Base-by-base conservation (phyloP, 169 alveolate species). In the Cryptosporidium meleagridis region DNA sequence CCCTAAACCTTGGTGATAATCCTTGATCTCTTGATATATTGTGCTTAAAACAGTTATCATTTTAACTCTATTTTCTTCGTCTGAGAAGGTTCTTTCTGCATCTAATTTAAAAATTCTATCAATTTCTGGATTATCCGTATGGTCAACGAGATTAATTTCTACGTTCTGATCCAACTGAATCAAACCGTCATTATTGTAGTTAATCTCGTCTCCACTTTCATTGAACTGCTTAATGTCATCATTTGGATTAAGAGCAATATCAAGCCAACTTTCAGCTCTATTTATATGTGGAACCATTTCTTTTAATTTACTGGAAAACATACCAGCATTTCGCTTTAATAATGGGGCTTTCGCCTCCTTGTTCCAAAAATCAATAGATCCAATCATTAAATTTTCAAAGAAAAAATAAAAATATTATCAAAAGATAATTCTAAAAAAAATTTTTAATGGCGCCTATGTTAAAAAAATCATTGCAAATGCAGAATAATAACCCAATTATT, bases 1-100 rank as follows among this genome's bases (percentile, higher is more conserved):
- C 23, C 95, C 95, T 35, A 91, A 59, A 1, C 95, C 95, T 75
- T 92, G 95, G 39, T 92, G 95, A 52, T 92, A 92, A 37, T 92
- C 95, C 55, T 53, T 44, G 12, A 91, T 62, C 65, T 91, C 93
- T 4, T 85, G 85, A 86, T 44, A 93, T 37, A 35, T 91, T 37
- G 87, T 69, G 37, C 87, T 75, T 16, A 75, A 68, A 26, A 75
- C 91, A 31, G 44, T 70, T 8, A 75, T 85, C 92, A 91, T 87
- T 52, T 86, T 69, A 16, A 48, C 33, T 37, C 94, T 84, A 80
- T 70, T 86, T 16, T 69, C 70, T 9, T 58, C 85, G 51, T 72
- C 85, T 23, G 85, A 55, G 65, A 91, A 93, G 23, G 95, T 91
- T 44, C 95, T 55, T 51, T 91, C 94, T 0, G 95, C 95, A 52